Evolutionary conservation across 257 asterid genomes (phyloP).

Genomic region (Anisodus tanguticus): DNA sequence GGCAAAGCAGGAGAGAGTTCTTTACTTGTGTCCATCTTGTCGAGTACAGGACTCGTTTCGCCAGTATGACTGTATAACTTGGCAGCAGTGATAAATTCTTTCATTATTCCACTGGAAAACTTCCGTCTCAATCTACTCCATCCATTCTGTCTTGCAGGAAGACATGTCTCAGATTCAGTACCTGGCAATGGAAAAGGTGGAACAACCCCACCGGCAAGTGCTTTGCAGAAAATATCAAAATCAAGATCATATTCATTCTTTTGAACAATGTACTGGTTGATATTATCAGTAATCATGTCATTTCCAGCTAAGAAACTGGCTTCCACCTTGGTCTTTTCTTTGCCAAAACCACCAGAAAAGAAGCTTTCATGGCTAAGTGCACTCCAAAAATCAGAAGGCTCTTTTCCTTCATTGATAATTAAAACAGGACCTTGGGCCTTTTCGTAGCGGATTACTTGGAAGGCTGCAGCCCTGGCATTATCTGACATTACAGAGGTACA

Average conservation of each 20-base stretch:
- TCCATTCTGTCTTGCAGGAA: conserved; percentile 72
- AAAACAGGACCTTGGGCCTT: conserved; percentile 64
- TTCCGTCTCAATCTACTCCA: conserved; percentile 77
- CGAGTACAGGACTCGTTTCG: conserved; percentile 38
- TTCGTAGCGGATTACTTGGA: conserved; percentile 81
- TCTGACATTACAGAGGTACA: conserved; percentile 70
- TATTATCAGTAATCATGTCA: conserved; percentile 20
- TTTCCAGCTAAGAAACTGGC: conserved; percentile 31
- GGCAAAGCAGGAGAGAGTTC: conserved; percentile 45
- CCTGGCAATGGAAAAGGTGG: conserved; percentile 70
- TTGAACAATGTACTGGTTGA: conserved; percentile 31
- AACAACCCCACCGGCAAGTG: conserved; percentile 76
- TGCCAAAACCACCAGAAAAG: conserved; percentile 25
- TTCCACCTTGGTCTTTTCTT: conserved; percentile 33
- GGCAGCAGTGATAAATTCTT: conserved; percentile 52
- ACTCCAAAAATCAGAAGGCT: conserved; percentile 78
- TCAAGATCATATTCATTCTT: conserved; percentile 74
- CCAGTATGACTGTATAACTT: conserved; percentile 40
- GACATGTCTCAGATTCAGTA: conserved; percentile 60
- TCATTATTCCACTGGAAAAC: conserved; percentile 50
- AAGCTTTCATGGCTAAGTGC: conserved; percentile 47
- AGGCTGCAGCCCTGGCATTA: conserved; percentile 72
- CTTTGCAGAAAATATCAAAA: conserved; percentile 69
- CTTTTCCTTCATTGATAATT: conserved; percentile 69
- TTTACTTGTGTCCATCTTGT: conserved; percentile 37